Evolutionary conservation across 1,284 basidiomycete species (phyloP).

Genomic region (Boletus smithii): DNA sequence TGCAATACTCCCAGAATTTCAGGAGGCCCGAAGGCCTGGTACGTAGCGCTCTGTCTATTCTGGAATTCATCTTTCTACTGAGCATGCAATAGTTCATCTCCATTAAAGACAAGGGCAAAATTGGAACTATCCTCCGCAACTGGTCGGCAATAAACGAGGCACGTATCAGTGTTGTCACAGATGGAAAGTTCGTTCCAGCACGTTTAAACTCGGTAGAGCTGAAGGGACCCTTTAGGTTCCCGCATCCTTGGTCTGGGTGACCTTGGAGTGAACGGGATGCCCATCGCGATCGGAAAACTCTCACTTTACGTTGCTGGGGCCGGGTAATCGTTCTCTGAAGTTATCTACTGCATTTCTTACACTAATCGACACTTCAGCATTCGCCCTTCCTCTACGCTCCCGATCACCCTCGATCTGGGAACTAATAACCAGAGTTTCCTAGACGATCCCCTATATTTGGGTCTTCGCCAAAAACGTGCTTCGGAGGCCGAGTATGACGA

Average conservation of each 20-base stretch:
- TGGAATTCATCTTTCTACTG: not conserved
- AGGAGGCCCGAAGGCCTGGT: constrained; percentile 77
- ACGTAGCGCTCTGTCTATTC: constrained; percentile 30
- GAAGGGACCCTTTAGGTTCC: constrained; percentile 48
- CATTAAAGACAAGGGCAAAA: constrained; percentile 82
- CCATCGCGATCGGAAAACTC: constrained; percentile 91
- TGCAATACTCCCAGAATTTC: constrained; percentile 82
- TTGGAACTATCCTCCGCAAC: constrained; percentile 66
- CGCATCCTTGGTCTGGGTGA: constrained; percentile 93
- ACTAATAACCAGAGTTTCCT: constrained; percentile 84
- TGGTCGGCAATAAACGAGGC: constrained; percentile 76
- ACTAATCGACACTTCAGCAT: constrained; percentile 50
- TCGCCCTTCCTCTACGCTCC: constrained; percentile 80
- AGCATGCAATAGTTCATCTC: constrained; percentile 62
- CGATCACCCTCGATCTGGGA: constrained; percentile 84
- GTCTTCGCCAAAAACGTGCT: constrained; percentile 71
- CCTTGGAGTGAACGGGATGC: constrained; percentile 85
- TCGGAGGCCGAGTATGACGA: constrained; percentile 64
- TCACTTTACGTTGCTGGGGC: constrained; percentile 90
- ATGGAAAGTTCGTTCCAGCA: constrained; percentile 50
- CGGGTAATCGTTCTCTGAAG: constrained; percentile 45
- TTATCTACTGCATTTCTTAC: not conserved
- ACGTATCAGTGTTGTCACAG: constrained; percentile 83
- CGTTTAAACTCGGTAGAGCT: not conserved
- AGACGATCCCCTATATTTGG: constrained; percentile 89